phyloP scores from a whole-genome alignment of 768 basidiomycete species.

The Lactarius psammicola region DNA sequence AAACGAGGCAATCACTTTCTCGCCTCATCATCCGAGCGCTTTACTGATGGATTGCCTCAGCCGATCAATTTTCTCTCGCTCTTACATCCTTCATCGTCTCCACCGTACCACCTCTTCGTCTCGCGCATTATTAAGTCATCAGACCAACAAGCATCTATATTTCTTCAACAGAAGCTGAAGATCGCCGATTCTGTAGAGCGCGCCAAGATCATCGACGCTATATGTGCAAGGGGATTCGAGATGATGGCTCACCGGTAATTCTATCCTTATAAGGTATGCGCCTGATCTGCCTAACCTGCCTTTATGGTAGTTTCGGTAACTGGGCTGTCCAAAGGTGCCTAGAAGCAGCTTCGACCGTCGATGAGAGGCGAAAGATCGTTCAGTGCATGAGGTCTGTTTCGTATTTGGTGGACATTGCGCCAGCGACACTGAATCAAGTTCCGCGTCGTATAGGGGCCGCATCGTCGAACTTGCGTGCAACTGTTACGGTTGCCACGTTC shows the following conservation, averaged over 20 bases:
- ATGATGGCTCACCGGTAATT: slow-evolving; percentile 87
- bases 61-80: slow-evolving; percentile 88
- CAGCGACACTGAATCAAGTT: background rate
- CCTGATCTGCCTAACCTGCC: background rate
- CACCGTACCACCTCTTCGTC: slow-evolving; percentile 80
- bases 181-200: slow-evolving; percentile 77
- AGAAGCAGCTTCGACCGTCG: slow-evolving; percentile 70
- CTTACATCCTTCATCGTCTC: slow-evolving; percentile 80
- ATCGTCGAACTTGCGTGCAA: slow-evolving; percentile 86
- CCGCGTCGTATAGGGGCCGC: slow-evolving; percentile 52
- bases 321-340: slow-evolving; percentile 89
- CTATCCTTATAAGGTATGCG: background rate
- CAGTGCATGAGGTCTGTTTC: slow-evolving; percentile 72
- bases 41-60: slow-evolving; percentile 39
- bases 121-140: slow-evolving; percentile 85
- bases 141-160: slow-evolving; percentile 88
- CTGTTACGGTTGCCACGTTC: slow-evolving; percentile 86
- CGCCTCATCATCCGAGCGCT: background rate
- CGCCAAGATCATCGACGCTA: slow-evolving; percentile 82
- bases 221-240: slow-evolving; percentile 79
- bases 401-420: background rate
- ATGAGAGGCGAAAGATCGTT: slow-evolving; percentile 79
- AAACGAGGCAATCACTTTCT: slow-evolving; percentile 48
- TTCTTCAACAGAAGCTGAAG: slow-evolving; percentile 87
- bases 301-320: slow-evolving; percentile 70